Evolutionary conservation across 2,329 filamentous ascomycete genomes (phyloP), one percentile per base, ranked within the genome.

Genomic region (Curvularia spicifera): DNA sequence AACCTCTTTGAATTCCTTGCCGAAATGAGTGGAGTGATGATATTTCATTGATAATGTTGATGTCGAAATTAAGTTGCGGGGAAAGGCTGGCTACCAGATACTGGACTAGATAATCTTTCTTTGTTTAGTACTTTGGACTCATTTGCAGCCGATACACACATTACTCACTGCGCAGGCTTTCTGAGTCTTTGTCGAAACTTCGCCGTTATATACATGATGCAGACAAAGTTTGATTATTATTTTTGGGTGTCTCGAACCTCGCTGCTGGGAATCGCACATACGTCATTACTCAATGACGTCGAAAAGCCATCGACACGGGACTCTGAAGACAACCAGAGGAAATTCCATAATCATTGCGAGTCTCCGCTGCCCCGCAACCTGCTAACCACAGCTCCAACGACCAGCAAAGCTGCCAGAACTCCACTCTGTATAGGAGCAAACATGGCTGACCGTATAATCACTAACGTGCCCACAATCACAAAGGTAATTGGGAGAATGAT

Each of bases 381-480:
- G 42, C 69, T 68, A 6, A 83, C 80, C 0, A 74, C 61, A 13
- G 83, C 57, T 0, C 85, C 86, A 2, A 84, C 39, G 1, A 75
- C 53, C 80, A 86, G 84, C 1, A 88, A 77, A 0, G 67, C 78
- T 2, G 83, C 69, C n/a, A 88, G 73, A 1, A 87, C 77, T 0
- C 80, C 63, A 0, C 85, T 83, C 53, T 86, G 83, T 0, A 79
- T 62, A 0, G 85, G 85, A 0, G 84, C 85, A 70, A 88, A 89
- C 0, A 83, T 79, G 0, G 85, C 85, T 0, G 85, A 86, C 12
- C 86, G 75, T 0, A 84, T 67, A 0, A 88, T 84, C 0, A 88
- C 84, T 24, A 88, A 84, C 0, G 84, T 84, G 57, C 85, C 87
- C 1, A 88, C 85, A 0, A 85, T 44, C 0, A 83, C 78, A 60